These are phyloP conservation scores for Ustilago sp. DNA, from an alignment of 1,284 basidiomycete genomes.

Conservation along the genomic window DNA sequence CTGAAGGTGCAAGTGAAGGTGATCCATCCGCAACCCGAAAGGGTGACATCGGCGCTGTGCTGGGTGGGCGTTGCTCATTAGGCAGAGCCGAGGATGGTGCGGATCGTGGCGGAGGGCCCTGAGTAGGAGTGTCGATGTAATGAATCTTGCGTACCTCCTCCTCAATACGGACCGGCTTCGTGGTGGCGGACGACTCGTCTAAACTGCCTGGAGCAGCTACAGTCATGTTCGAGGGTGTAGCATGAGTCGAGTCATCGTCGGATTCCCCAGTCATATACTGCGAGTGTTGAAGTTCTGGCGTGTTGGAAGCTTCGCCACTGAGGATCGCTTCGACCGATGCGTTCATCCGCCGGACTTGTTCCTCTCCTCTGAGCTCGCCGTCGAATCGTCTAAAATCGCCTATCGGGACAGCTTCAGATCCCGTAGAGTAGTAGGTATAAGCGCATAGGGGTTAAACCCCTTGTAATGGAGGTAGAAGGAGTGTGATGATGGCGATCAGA, in stretches of 20 bases:
- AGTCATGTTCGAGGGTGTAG: slow-evolving; percentile 39
- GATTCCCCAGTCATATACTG: slow-evolving; percentile 37
- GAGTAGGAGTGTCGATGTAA: slow-evolving; percentile 38
- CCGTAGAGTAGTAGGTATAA: background rate
- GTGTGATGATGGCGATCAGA: background rate
- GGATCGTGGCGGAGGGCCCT: background rate
- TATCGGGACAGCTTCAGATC: background rate
- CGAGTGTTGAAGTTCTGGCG: slow-evolving; percentile 40
- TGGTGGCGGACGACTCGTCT: slow-evolving; percentile 11
- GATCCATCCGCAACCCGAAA: background rate
- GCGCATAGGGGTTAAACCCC: background rate
- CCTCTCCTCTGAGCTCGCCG: background rate
- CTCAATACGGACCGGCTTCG: slow-evolving; percentile 20
- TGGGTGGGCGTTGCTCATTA: background rate
- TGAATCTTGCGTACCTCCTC: slow-evolving; percentile 47
- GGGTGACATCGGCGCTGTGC: background rate
- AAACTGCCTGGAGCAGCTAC: slow-evolving; percentile 9
- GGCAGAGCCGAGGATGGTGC: background rate
- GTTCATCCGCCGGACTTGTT: slow-evolving; percentile 23
- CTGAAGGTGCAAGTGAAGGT: background rate
- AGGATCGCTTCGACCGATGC: background rate
- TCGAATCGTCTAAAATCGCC: background rate
- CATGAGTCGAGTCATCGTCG: slow-evolving; percentile 46
- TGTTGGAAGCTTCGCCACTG: slow-evolving; percentile 17
- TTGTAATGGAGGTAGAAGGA: background rate